Base-by-base conservation (phyloP, 2,329 filamentous ascomycete genomes). In the Neopestalotiopsis sp. region DNA sequence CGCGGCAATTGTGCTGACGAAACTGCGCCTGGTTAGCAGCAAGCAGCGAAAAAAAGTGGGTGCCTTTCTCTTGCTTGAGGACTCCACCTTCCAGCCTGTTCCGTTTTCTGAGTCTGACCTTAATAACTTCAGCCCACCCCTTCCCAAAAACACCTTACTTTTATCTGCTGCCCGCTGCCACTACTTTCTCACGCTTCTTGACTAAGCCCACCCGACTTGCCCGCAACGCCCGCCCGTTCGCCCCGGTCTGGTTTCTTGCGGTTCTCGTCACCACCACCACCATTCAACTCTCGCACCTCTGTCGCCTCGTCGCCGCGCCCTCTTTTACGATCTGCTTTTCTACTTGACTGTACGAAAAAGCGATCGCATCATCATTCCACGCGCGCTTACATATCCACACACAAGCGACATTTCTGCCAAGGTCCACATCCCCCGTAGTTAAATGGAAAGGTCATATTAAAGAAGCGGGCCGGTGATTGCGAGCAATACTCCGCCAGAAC, bases 401-500 rank as follows among this genome's bases (percentile, higher is more conserved):
- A 38, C 10, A 38, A 20, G 28, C 63, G 32, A 52, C 42, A 28
- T 12, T 40, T 24, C 12, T 30, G 20, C n/a, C 10, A 34, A 60
- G 9, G 24, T 32, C 38, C 30, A 20, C 40, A 20, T 65, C 32
- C 52, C 14, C 40, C 40, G 13, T 63, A 30, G 30, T 59, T 66
- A 57, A 60, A 67, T 67, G 65, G 65, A 40, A 59, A 42, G 28
- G 56, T 56, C 58, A 38, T 38, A 49, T 38, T 67, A 59, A 20
- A 60, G 52, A 24, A 56, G 34, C 65, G 57, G 58, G 42, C 66
- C 58, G 66, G 57, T 49, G 49, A 62, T 63, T 67, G 38, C 52
- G 58, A 67, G 66, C 38, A 52, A 42, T 24, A 42, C 52, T 67
- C 30, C 65, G 65, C 65, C n/a, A 38, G n/a, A 61, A 63, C 66